phyloP scores from a whole-genome alignment of 2,329 filamentous ascomycete species.

The Calonectria hawksworthii region DNA sequence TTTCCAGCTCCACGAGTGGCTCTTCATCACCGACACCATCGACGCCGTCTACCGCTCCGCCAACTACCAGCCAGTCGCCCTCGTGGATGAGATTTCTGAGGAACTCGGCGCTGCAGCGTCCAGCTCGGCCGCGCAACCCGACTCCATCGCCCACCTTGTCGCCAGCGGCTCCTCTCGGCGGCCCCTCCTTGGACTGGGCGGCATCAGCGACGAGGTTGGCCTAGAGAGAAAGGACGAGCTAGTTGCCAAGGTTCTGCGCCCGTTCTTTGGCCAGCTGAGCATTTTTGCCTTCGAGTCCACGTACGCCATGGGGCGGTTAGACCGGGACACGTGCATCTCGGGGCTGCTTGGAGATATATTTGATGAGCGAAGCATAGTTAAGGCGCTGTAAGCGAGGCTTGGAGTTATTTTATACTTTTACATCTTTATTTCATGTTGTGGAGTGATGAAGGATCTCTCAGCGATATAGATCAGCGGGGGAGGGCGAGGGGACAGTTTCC shows the following conservation, averaged over 20 bases:
- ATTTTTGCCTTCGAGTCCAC: constrained; percentile 95
- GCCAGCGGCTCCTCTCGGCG: constrained; percentile 56
- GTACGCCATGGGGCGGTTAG: constrained; percentile 83
- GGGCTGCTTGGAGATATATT: constrained; percentile 82
- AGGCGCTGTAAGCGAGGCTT: constrained; percentile 60
- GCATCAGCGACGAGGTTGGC: constrained; percentile 68
- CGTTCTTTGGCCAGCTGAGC: constrained; percentile 92
- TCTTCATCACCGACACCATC: constrained; percentile 96
- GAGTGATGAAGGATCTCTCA: background rate
- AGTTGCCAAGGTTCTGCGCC: constrained; percentile 82
- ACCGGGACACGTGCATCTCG: constrained; percentile 74
- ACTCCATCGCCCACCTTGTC: constrained; percentile 54
- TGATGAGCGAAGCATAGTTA: constrained; percentile 80
- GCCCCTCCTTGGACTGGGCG: constrained; percentile 65
- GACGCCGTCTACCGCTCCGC: constrained; percentile 91
- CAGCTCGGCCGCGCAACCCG: constrained; percentile 51
- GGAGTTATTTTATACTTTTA: background rate
- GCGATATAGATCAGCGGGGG: background rate
- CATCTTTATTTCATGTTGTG: background rate
- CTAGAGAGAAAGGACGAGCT: constrained; percentile 77
- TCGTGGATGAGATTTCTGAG: constrained; percentile 89
- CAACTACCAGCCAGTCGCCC: constrained; percentile 76
- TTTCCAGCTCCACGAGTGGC: constrained; percentile 98
- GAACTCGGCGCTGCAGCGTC: constrained; percentile 69
- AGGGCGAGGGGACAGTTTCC: background rate